Evolutionary conservation across 495 filamentous ascomycete species (phyloP).

Genomic region (Pseudotulostoma volvatum): DNA sequence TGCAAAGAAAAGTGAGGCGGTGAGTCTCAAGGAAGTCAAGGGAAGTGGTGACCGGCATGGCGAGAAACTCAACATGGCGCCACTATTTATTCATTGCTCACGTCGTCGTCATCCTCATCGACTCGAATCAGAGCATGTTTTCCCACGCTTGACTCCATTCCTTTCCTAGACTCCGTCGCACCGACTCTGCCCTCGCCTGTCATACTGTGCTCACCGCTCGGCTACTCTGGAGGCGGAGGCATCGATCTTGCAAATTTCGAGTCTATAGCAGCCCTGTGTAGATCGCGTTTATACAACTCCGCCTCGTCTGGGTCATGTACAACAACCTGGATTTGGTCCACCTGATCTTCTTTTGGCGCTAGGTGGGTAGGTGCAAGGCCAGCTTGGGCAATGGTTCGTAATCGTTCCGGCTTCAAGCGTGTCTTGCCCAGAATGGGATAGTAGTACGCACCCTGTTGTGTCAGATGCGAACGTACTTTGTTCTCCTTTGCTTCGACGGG

Average conservation of each 20-base stretch:
- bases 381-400: slow-evolving; percentile 32
- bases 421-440: slow-evolving; percentile 70
- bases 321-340: slow-evolving; percentile 39
- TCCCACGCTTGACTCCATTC: background rate
- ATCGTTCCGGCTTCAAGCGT: slow-evolving; percentile 40
- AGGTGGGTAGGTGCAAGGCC: slow-evolving; percentile 24
- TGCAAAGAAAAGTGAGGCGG: too few relatives aligned
- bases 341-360: slow-evolving; percentile 26
- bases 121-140: too few relatives aligned
- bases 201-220: slow-evolving; percentile 3
- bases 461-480: slow-evolving; percentile 5
- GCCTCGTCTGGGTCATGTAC: slow-evolving; percentile 37
- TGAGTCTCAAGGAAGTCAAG: too few relatives aligned
- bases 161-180: background rate
- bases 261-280: slow-evolving; percentile 28
- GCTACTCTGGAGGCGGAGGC: slow-evolving; percentile 21
- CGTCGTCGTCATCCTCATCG: background rate
- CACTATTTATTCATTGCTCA: too few relatives aligned
- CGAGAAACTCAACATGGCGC: too few relatives aligned
- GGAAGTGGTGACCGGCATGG: too few relatives aligned
- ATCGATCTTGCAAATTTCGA: slow-evolving; percentile 26
- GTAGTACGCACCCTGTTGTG: slow-evolving; percentile 68
- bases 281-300: slow-evolving; percentile 32
- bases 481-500: slow-evolving; percentile 24
- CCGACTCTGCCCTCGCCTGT: background rate